Percentiles rank a stretch among this genome's conserved stretches.
Conservation (phyloP, 495 filamentous ascomycete species). For the Hypoxylon crocopeplum region DNA sequence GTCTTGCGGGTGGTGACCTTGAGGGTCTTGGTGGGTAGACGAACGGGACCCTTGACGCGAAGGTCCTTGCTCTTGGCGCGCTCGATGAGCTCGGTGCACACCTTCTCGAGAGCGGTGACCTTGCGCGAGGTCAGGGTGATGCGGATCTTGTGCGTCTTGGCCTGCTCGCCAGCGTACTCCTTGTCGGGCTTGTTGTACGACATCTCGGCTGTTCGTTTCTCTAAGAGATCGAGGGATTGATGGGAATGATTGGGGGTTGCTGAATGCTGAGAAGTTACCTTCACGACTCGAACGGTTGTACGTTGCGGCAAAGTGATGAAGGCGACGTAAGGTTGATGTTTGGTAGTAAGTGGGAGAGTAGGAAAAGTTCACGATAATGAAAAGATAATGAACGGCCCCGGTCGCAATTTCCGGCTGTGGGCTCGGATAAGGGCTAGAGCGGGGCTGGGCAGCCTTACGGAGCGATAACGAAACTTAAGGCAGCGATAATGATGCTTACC, state of each 20-base stretch:
- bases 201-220: conserved; percentile 66
- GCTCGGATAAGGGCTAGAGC: conserved; percentile 37
- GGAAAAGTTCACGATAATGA: conserved; percentile 20
- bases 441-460: no score
- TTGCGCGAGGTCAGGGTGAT: conserved; percentile 96
- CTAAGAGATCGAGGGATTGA: conserved; percentile 12
- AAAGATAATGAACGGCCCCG: conserved; percentile 5
- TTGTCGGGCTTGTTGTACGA: conserved; percentile 97
- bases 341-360: conserved; percentile 6
- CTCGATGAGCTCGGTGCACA: conserved; percentile 97
- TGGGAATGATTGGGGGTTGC: conserved; percentile 5
- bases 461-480: no score
- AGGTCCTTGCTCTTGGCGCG: conserved; percentile 98
- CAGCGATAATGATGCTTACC: no score
- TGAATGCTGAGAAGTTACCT: conserved; percentile 39
- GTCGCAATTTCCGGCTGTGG: conserved; percentile 6
- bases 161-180: conserved; percentile 66
- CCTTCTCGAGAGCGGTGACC: conserved; percentile 95
- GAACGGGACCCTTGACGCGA: conserved; percentile 97
- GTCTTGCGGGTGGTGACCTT: conserved; percentile 89
- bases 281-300: conserved; percentile 70
- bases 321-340: conserved; percentile 44
- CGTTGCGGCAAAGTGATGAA: conserved; percentile 86
- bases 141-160: conserved; percentile 95
- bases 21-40: conserved; percentile 96